Conservation (phyloP, 2,329 filamentous ascomycete species). For the Claviceps humidiphila region DNA sequence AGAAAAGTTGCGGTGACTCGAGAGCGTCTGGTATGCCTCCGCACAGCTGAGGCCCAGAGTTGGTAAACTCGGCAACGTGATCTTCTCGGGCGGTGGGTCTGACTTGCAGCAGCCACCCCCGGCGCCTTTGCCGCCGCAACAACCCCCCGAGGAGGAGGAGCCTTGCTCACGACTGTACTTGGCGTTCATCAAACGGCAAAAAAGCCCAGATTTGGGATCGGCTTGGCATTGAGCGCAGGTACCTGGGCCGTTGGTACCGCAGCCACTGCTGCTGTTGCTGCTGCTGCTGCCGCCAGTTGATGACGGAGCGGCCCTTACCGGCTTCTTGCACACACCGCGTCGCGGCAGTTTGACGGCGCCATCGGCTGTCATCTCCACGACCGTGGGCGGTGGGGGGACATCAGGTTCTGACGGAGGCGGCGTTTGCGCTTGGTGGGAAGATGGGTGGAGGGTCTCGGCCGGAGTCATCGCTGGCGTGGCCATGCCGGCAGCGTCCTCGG, state of each 20-base stretch:
- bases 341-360: constrained; percentile 47
- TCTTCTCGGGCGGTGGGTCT: constrained; percentile 19
- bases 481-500: constrained; percentile 40
- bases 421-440: constrained; percentile 38
- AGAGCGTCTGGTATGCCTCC: constrained; percentile 66
- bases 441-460: constrained; percentile 26
- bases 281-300: background rate
- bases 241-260: constrained; percentile 58
- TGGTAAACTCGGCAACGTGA: constrained; percentile 22
- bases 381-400: constrained; percentile 35
- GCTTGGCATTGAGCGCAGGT: constrained; percentile 66
- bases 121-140: constrained; percentile 48
- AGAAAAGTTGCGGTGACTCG: constrained; percentile 64
- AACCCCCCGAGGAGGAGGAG: constrained; percentile 18
- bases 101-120: constrained; percentile 53
- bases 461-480: constrained; percentile 26
- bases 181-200: constrained; percentile 69
- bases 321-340: constrained; percentile 16
- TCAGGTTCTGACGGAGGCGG: constrained; percentile 50
- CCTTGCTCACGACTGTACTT: constrained; percentile 35
- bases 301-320: constrained; percentile 13
- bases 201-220: constrained; percentile 68
- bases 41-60: constrained; percentile 56
- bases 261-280: constrained; percentile 23
- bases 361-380: constrained; percentile 46